Evolutionary conservation across 2,329 filamentous ascomycete species (phyloP).

Genomic region (Rutstroemia sp.): DNA sequence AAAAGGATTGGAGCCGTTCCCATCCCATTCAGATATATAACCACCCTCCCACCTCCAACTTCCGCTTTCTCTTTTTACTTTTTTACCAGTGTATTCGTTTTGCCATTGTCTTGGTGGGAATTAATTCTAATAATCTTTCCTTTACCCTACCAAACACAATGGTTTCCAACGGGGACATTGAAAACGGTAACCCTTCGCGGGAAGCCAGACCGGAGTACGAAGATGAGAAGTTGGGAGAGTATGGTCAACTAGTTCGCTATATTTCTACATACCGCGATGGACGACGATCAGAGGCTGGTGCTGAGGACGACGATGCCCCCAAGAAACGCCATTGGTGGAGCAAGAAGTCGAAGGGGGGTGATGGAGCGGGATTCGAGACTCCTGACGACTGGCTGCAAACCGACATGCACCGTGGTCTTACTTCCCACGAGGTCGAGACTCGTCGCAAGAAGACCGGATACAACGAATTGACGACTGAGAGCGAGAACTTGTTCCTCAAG

Average conservation of each 20-base stretch:
- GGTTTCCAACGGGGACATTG: conserved; percentile 5
- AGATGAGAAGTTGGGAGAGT: conserved; percentile 44
- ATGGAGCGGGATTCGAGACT: conserved; percentile 31
- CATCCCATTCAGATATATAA: conserved; percentile 5
- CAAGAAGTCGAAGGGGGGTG: conserved; percentile 41
- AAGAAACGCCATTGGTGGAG: conserved; percentile 41
- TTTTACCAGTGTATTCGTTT: conserved; percentile 1
- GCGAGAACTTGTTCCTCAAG: conserved; percentile 68
- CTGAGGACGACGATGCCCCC: conserved; percentile 33
- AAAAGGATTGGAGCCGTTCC: no score
- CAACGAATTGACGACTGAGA: conserved; percentile 67
- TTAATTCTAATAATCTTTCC: conserved; percentile 6
- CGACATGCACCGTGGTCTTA: conserved; percentile 59
- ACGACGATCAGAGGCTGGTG: conserved; percentile 36
- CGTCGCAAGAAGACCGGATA: conserved; percentile 60
- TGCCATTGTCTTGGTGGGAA: conserved; percentile 6
- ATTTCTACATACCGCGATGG: conserved; percentile 60
- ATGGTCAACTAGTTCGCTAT: conserved; percentile 58
- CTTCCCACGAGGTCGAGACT: conserved; percentile 48
- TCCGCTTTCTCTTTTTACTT: background rate
- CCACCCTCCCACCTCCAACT: background rate
- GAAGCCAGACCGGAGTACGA: conserved; percentile 12
- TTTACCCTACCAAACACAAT: conserved; percentile 7
- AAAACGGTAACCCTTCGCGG: conserved; percentile 3
- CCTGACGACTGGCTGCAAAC: conserved; percentile 64